A percentile compares a stretch with the other conserved stretches of the same genome.
phyloP scores from a whole-genome alignment of 1,139 yeast genomes.

The Debaryomycetaceae sp. region DNA sequence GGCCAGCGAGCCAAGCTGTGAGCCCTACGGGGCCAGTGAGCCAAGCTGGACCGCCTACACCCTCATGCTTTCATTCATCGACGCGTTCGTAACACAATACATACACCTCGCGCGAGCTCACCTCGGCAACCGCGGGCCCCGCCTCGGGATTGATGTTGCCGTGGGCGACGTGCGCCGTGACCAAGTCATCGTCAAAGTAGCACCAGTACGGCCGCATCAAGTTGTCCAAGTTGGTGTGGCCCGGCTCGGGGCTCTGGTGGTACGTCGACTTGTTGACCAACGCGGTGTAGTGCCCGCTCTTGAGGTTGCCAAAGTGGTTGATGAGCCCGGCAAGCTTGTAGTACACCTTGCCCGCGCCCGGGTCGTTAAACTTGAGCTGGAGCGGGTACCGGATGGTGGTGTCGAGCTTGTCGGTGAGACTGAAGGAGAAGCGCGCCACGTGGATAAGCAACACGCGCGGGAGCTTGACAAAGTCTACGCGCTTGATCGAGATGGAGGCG shows the following conservation, averaged over 20 bases:
- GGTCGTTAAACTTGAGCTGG: conserved; percentile 41
- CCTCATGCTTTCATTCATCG: no score
- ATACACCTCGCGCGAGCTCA: conserved; percentile 60
- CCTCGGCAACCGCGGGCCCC: conserved; percentile 27
- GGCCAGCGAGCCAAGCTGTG: no score
- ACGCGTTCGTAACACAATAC: conserved; percentile 65
- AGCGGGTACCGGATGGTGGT: conserved; percentile 52
- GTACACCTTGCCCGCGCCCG: conserved; percentile 18
- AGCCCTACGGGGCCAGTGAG: no score
- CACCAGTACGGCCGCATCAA: conserved; percentile 50
- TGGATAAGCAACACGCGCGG: conserved; percentile 66
- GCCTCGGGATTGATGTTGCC: conserved; percentile 30
- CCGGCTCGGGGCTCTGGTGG: conserved; percentile 17
- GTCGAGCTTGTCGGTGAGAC: conserved; percentile 52
- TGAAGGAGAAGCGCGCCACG: conserved; percentile 54
- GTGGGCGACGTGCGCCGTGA: conserved; percentile 44
- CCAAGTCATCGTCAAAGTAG: conserved; percentile 67
- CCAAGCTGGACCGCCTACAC: no score
- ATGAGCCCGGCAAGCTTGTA: conserved; percentile 60
- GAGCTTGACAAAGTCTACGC: conserved; percentile 54
- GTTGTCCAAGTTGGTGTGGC: conserved; percentile 14
- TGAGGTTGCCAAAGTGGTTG: conserved; percentile 66
- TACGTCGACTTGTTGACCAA: conserved; percentile 49
- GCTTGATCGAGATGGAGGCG: conserved; percentile 41
- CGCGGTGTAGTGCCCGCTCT: conserved; percentile 74